Base-by-base conservation (phyloP, 768 basidiomycete species). In the Rhodotorula taiwanensis region DNA sequence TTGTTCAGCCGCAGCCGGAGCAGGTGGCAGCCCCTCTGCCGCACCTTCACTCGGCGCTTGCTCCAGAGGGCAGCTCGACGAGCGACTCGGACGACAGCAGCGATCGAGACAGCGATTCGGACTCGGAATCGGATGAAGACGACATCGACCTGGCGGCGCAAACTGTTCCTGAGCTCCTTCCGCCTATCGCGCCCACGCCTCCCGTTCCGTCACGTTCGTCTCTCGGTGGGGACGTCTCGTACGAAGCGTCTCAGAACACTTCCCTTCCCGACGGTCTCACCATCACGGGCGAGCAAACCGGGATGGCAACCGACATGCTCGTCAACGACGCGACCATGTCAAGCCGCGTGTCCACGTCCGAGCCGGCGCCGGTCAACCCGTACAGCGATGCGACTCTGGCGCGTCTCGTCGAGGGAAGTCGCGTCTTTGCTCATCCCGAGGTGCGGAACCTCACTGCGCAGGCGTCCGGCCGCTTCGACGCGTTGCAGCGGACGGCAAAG, bases 401-500 rank as follows among this genome's bases (percentile, higher is more conserved):
- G 0, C 79, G 81, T 0, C 74, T 93, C 15, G 78, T 98, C 28
- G 82, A 84, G 1, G 10, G 18, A 6, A 47, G 6, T 80, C 80
- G 60, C 80, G 79, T 79, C 54, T 10, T 64, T 34, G 42, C 64
- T 0, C 68, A 75, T 13, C 64, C 72, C 5, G 70, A 71, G 33
- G 75, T 78, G 67, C 54, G 62, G 55, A 78, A 80, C 65, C 69
- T 73, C 34, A 72, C 74, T 8, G 16, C 54, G 10, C 55, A 45
- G 8, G 31, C 51, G 1, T 80, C 84, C 2, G 79, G 80, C 42
- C 81, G 80, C 73, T 79, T 95, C 49, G 84, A 84, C 5, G 78
- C 76, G 13, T 78, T 98, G 39, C 86, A 93, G 75, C 87, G 84
- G 72, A 85, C 85, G 62, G 81, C 86, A 13, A 81, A 81, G 75